A percentile compares a stretch with the other conserved stretches of the same genome.
Conservation (phyloP, 768 basidiomycete species). For the Boletus edulis region DNA sequence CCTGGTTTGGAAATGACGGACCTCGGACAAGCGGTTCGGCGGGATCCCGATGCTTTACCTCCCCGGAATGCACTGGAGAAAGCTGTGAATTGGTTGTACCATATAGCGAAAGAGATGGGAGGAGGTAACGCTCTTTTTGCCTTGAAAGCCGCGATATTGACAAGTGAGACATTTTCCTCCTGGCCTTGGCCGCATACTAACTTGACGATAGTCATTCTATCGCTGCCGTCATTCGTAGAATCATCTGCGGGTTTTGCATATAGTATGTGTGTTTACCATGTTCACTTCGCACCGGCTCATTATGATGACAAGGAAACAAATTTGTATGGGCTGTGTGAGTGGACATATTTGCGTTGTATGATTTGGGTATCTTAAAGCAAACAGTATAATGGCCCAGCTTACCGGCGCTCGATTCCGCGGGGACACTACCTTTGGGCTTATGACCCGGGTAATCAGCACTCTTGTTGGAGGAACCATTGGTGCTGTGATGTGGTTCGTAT, state of each 20-base stretch:
- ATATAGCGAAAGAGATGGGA: conserved; percentile 37
- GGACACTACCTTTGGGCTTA: conserved; percentile 66
- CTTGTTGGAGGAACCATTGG: conserved; percentile 64
- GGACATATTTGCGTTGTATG: background rate
- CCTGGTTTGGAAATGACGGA: conserved; percentile 55
- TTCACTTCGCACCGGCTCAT: conserved; percentile 3
- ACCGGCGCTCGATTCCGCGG: conserved; percentile 69
- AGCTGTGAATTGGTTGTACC: conserved; percentile 46
- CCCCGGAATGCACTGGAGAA: conserved; percentile 58
- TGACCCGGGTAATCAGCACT: conserved; percentile 59
- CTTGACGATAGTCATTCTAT: conserved; percentile 41
- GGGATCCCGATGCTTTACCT: conserved; percentile 75
- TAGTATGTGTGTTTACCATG: conserved; percentile 34
- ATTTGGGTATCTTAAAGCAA: background rate
- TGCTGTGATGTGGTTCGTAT: conserved; percentile 59
- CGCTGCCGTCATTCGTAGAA: conserved; percentile 55
- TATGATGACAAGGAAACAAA: conserved; percentile 44
- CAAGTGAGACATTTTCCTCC: conserved; percentile 37
- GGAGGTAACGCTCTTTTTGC: conserved; percentile 66
- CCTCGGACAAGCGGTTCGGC: conserved; percentile 52
- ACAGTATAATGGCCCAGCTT: conserved; percentile 71
- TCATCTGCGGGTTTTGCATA: conserved; percentile 56
- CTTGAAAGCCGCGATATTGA: conserved; percentile 65
- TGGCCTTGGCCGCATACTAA: background rate
- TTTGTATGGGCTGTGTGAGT: conserved; percentile 72